Conservation (phyloP, 2,329 filamentous ascomycete genomes). For the Trichoderma sp. region DNA sequence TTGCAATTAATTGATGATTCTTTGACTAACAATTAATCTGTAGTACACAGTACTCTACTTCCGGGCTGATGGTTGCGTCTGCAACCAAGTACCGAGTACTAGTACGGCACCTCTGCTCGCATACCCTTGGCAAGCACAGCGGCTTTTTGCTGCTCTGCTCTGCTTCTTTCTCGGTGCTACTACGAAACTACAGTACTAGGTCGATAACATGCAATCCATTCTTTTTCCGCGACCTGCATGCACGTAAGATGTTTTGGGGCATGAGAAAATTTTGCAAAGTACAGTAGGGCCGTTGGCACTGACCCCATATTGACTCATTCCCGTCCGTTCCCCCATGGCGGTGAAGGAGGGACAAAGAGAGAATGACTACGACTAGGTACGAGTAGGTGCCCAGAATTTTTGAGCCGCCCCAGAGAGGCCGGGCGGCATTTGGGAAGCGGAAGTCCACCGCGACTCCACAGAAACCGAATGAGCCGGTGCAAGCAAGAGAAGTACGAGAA, state of each 20-base stretch:
- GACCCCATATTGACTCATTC: not conserved
- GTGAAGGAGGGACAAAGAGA: not conserved
- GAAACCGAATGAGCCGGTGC: constrained; percentile 8
- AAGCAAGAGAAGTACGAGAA: not conserved
- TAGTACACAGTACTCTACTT: not conserved
- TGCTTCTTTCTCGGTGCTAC: not conserved
- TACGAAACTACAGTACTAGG: not conserved
- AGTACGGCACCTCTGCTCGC: not conserved
- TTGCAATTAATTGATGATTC: not conserved
- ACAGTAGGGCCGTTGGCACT: not conserved
- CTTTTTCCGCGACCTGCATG: not conserved
- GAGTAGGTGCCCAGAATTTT: not conserved
- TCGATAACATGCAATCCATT: not conserved
- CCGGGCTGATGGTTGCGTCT: not conserved
- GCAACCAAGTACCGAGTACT: not conserved
- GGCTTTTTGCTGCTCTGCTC: not conserved
- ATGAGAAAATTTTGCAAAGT: constrained; percentile 2
- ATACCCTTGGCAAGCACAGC: not conserved
- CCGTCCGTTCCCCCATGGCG: not conserved
- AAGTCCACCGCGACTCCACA: not conserved
- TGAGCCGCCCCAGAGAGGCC: not conserved
- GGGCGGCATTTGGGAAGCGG: not conserved
- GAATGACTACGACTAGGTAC: not conserved
- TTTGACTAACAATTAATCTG: not conserved
- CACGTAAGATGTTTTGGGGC: not conserved